These are phyloP conservation scores for Tetracentron sinense DNA, from an alignment of 164 flowering plant species.

Conservation along the genomic window DNA sequence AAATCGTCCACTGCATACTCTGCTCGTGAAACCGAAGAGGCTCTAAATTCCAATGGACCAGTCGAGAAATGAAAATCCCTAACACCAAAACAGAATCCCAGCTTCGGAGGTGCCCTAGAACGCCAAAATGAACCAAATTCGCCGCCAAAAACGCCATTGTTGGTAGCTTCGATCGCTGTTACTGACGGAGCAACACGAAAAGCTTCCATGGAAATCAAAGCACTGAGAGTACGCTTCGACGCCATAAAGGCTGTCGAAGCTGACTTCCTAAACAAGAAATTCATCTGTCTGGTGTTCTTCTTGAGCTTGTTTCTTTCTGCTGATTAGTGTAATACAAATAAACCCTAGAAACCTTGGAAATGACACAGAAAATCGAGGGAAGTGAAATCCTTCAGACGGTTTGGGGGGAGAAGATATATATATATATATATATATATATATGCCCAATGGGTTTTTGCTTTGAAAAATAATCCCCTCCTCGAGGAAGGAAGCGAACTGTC, in stretches of 20 bases:
- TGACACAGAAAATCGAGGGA: too few relatives aligned
- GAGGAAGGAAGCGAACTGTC: too few relatives aligned
- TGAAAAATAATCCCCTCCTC: too few relatives aligned
- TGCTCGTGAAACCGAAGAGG: slow-evolving; percentile 26
- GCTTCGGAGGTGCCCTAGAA: slow-evolving; percentile 3
- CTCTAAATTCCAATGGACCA: slow-evolving; percentile 33
- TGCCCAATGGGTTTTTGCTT: too few relatives aligned
- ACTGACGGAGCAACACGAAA: slow-evolving; percentile 5
- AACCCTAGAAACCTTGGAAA: slow-evolving; percentile 1
- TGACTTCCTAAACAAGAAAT: slow-evolving; percentile 21
- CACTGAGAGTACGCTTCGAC: slow-evolving; percentile 22
- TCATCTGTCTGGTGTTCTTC: slow-evolving; percentile 16
- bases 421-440: too few relatives aligned
- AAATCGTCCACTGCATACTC: slow-evolving; percentile 43
- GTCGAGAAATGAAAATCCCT: slow-evolving; percentile 36
- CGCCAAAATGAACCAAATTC: neutral
- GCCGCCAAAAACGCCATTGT: neutral
- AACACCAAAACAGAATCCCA: slow-evolving; percentile 12
- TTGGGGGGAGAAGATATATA: too few relatives aligned
- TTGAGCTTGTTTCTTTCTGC: neutral
- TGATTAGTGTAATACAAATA: too few relatives aligned
- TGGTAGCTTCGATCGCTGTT: neutral
- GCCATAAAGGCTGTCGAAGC: slow-evolving; percentile 20
- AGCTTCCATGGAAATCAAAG: slow-evolving; percentile 20
- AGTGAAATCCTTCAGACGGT: too few relatives aligned